Base-by-base conservation (phyloP, 148 eudicot genomes). In the Spergularia marina region DNA sequence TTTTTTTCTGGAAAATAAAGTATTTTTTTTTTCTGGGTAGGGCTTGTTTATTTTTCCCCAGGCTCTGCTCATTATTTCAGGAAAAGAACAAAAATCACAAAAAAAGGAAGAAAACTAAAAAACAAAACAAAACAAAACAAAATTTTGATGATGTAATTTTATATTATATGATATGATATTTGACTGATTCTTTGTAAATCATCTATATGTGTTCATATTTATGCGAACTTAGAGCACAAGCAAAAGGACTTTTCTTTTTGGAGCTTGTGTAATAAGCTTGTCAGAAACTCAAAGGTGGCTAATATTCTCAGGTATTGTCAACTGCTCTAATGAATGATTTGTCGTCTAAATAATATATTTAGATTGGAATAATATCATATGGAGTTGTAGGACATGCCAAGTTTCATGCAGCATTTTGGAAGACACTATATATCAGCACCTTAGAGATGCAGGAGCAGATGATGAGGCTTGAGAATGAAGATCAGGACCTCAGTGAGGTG, bases 401-500 rank as follows among this genome's bases (percentile, higher is more conserved):
- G 41, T 68, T 44, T 69, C 51, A 74, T 62, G 70, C 65, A 40
- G 74, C 51, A 25, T 63, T 60, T 70, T 30, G n/a, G 2, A 70
- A n/a, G 58, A 15, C 40, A 13, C 25, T 16, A 23, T 25, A 21
- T 10, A 61, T 60, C 30, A 34, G 64, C 75, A 54, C 8, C 51
- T 64, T 53, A 55, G 79, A 53, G 72, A 71, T 76, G 79, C 68
- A 71, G 40, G 65, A 49, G 44, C 62, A 80, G 51, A 80, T 56
- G 67, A 77, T 65, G 73, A 80, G 83, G 73, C 53, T 71, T 54
- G 81, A 81, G 49, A 44, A 53, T 9, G 17, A 30, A 52, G 60
- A 79, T 21, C 87, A 84, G 67, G 91, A 87, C 83, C 72, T 89
- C 69, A 80, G 57, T 77, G 73, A 70, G 74, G 75, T 83, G 41